Base-by-base conservation (phyloP, 139 green algal species). In the Chlorella vulgaris region DNA sequence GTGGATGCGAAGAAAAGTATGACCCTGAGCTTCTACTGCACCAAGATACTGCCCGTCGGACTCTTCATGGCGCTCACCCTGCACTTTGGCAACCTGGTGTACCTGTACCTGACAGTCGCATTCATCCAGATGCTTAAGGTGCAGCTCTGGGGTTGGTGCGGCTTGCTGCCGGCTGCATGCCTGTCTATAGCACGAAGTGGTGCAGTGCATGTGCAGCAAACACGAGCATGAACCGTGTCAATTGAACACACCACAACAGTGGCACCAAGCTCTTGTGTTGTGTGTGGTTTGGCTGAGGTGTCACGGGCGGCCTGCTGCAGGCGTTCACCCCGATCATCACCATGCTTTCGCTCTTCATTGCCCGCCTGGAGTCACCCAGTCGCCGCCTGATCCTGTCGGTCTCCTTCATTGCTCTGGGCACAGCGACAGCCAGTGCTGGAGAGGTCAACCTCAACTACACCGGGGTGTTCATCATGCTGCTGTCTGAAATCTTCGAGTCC, bases 271-370 rank as follows among this genome's bases (percentile, higher is more conserved):
- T n/a, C n/a, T n/a, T n/a, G n/a, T n/a, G n/a, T n/a, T n/a, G n/a
- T n/a, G n/a, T n/a, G n/a, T n/a, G n/a, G n/a, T n/a, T n/a, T n/a
- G n/a, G n/a, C n/a, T n/a, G n/a, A n/a, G n/a, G n/a, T n/a, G n/a
- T n/a, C n/a, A n/a, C n/a, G n/a, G n/a, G n/a, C n/a, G n/a, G n/a
- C n/a, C n/a, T n/a, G n/a, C n/a, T n/a, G 66, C 81, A 96, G 83
- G 92, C 93, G 3, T 96, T 98, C 87, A 97, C 93, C 3, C 94
- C 94, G 1, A 91, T 98, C 31, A 92, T 96, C 36, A 97, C 94
- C 0, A 97, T 98, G 94, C 0, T 94, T 1, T 89, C 87, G 6
- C 88, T 98, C 0, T 97, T 97, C 79, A 28, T 93, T 0, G 88
- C 91, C 0, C 60, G 85, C 0, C 82, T 98, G 50, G 94, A 97